A percentile compares a stretch with the other conserved stretches of the same genome.
Conservation (phyloP, 75 land plant genomes). For the Sequoiadendron giganteum region DNA sequence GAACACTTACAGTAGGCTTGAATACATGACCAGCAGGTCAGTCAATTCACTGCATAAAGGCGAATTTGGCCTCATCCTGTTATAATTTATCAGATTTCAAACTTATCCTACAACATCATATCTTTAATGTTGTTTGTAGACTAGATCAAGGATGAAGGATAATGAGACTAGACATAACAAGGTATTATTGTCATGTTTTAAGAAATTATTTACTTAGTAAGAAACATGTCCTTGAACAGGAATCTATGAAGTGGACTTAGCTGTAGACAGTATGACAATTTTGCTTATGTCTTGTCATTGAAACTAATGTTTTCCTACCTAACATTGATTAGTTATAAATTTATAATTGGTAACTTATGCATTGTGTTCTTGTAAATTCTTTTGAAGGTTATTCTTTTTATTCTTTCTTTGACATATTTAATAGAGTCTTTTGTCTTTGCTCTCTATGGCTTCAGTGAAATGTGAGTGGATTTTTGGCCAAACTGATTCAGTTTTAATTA, state of each 20-base stretch:
- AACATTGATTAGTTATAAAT: background rate
- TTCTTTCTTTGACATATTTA: background rate
- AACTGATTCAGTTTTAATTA: conserved; percentile 8
- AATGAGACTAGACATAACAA: background rate
- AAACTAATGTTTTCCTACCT: background rate
- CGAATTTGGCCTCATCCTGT: background rate
- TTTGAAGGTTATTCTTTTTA: background rate
- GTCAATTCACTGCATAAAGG: background rate
- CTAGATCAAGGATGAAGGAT: background rate
- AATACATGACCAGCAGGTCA: background rate
- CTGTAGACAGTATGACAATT: background rate
- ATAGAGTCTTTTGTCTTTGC: background rate
- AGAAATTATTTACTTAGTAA: background rate
- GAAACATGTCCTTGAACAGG: background rate
- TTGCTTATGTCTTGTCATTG: background rate
- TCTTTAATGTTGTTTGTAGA: background rate
- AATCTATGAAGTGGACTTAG: background rate
- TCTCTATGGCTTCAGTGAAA: background rate
- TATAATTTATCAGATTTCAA: background rate
- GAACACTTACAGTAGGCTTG: background rate
- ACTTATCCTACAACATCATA: background rate
- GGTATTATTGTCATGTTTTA: background rate
- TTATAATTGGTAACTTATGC: background rate
- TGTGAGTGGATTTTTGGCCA: background rate
- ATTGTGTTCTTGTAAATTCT: background rate